Conservation (phyloP, 306 rosid genomes). For the Pterocarpus santalinus region DNA sequence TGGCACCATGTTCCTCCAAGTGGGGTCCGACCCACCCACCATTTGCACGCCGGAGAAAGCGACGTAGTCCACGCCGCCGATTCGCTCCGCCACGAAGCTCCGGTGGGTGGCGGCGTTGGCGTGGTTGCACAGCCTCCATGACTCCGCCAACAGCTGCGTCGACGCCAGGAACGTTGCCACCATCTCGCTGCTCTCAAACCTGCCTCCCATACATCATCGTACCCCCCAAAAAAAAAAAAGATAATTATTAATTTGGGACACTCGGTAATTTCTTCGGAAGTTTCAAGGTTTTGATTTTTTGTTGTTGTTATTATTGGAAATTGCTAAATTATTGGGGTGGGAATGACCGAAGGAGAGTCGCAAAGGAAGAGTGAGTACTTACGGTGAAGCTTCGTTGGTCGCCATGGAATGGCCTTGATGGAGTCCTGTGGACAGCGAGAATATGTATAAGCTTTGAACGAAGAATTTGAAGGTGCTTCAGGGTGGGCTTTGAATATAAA, state of each 20-base stretch:
- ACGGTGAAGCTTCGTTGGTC: slow-evolving; percentile 77
- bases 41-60: slow-evolving; percentile 75
- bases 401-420: slow-evolving; percentile 53
- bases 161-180: slow-evolving; percentile 70
- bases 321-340: not conserved
- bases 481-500: not conserved
- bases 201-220: not conserved
- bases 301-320: not conserved
- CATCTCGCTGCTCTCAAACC: slow-evolving; percentile 87
- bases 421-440: not conserved
- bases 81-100: slow-evolving; percentile 49
- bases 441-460: not conserved
- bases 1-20: slow-evolving; percentile 51
- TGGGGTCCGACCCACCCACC: slow-evolving; percentile 25
- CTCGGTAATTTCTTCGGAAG: slow-evolving; percentile 10
- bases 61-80: slow-evolving; percentile 61
- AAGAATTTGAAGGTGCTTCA: too few relatives aligned
- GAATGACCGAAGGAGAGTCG: not conserved
- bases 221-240: not conserved
- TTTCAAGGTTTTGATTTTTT: not conserved
- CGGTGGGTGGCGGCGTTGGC: slow-evolving; percentile 56
- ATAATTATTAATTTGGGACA: not conserved
- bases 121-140: slow-evolving; percentile 76
- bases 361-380: slow-evolving; percentile 45
- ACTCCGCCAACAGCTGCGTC: slow-evolving; percentile 73